A percentile compares a stretch with the other conserved stretches of the same genome.
Evolutionary conservation across 192 early-diverging fungal genomes (phyloP).

Genomic region (Rhizoclosmatium sp.): DNA sequence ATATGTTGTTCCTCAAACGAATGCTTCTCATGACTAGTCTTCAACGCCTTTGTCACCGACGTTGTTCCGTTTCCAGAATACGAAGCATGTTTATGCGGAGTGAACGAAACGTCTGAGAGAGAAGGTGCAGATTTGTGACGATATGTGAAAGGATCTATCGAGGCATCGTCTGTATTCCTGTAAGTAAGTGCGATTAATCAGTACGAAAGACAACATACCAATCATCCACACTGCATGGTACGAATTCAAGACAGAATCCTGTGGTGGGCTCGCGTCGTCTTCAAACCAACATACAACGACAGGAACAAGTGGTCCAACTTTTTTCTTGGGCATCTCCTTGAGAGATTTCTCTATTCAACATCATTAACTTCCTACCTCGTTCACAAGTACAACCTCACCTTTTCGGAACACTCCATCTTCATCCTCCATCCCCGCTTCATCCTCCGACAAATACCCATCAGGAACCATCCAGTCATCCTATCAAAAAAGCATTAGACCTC

Average conservation of each 20-base stretch:
- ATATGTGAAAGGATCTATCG: conserved; percentile 24
- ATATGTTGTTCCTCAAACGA: conserved; percentile 19
- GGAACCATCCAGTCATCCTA: conserved; percentile 84
- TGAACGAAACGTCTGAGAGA: not conserved
- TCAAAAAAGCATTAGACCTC: not conserved
- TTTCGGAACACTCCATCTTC: not conserved
- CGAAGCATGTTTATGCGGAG: not conserved
- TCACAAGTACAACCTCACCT: not conserved
- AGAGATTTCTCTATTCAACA: not conserved
- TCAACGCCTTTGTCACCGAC: conserved; percentile 18
- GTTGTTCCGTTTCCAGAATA: not conserved
- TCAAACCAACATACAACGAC: conserved; percentile 23
- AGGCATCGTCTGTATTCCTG: not conserved
- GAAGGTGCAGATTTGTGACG: not conserved
- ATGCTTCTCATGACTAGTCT: conserved; percentile 20
- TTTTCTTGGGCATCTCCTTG: conserved; percentile 19
- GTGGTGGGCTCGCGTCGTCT: not conserved
- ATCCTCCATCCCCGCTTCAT: conserved; percentile 63
- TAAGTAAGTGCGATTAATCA: not conserved
- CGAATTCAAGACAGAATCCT: not conserved
- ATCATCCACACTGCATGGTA: conserved; percentile 22
- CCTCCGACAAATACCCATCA: conserved; percentile 87
- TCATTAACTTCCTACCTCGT: too few species aligned
- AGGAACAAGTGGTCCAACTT: conserved; percentile 24
- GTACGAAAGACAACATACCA: not conserved